Base-by-base conservation (phyloP, 2,329 filamentous ascomycete genomes). In the Tolypocladium pustulatum region DNA sequence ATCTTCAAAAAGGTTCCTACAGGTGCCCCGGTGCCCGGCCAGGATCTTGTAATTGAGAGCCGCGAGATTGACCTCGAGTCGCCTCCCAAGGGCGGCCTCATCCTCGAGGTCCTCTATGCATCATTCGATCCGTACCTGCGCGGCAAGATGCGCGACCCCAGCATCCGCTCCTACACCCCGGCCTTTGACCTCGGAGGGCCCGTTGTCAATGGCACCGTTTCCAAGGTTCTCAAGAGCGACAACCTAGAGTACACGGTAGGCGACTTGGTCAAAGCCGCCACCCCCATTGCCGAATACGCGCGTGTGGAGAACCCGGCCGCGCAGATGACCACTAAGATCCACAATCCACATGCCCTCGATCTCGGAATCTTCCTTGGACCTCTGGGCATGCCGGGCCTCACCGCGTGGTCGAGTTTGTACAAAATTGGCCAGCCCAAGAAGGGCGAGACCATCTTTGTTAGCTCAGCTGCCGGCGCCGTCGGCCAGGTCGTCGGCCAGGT, bases 111-210 rank as follows among this genome's bases (percentile, higher is more conserved):
- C 65, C 81, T 87, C 67, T 90, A 88, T 72, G 79, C 85, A 63
- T 92, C 89, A 46, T 88, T 88, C 75, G 91, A 96, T 72, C 91
- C 91, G 2, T 96, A 95, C 77, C 84, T 89, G 78, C 88, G 91
- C 59, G 88, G 88, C 61, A 83, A 84, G 65, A 92, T 96, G 88
- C 86, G 90, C 54, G 73, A 78, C 54, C 69, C 88, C 8, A 71
- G 77, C 40, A 66, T 75, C 69, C 84, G 88, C 74, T 91, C 88
- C 12, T 94, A 73, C 62, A 52, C 63, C 1, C 66, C 70, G 1
- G 62, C 72, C 17, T 90, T 85, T 67, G 69, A 78, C 20, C 71
- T 89, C 54, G 78, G 80, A 69, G 73, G 82, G 65, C 83, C 89
- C 62, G 81, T 96, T 62, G 75, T 73, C 64, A 92, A 86, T 73